Evolutionary conservation across 257 asterid genomes (phyloP), one percentile per base, ranked within the genome.

Genomic region (Solanum piurae): DNA sequence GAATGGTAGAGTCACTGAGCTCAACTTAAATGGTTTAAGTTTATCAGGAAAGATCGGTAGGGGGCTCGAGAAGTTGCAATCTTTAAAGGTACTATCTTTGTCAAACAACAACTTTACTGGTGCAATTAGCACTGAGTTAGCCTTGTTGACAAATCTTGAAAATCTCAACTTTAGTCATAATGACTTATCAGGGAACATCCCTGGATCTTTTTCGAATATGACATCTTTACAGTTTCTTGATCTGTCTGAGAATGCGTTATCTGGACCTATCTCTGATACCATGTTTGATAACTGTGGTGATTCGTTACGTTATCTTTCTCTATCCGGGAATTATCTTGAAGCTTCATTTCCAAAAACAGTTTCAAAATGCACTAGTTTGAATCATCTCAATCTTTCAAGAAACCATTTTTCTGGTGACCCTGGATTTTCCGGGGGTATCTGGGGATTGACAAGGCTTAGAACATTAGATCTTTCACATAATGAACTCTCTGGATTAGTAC

Each of bases 1-100:
- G 1, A 94, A 91, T 90, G 90, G 89, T 49, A 92, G 96, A 33
- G 98, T 97, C 2, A 86, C 95, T 1, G 92, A 91, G 40, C 71
- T 97, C 33, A 86, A 89, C 12, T 95, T 97, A 83, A 94, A 94
- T 40, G 94, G 95, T 2, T 72, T 97, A 4, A 40, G 79, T 86
- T 92, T 97, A 44, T 95, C 98, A 4, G 98, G 99, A 11, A 95
- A 95, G 87, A 92, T 97, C 46, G 96, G 98, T 18, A 86, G 98
- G 66, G 98, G 98, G 18, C 93, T 97, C 60, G 98, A 95, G 42
- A 95, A 94, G 80, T 71, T 97, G 75, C 92, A 88, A 73, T 89
- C 90, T 12, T 82, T 96, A 87, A 93, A 91, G 92, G 88, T 92
- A 71, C 91, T 95, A 40, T 95, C 99, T 37, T 87, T 97, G 73